Conservation (phyloP, 768 basidiomycete species). For the Lactifluus echinatus region DNA sequence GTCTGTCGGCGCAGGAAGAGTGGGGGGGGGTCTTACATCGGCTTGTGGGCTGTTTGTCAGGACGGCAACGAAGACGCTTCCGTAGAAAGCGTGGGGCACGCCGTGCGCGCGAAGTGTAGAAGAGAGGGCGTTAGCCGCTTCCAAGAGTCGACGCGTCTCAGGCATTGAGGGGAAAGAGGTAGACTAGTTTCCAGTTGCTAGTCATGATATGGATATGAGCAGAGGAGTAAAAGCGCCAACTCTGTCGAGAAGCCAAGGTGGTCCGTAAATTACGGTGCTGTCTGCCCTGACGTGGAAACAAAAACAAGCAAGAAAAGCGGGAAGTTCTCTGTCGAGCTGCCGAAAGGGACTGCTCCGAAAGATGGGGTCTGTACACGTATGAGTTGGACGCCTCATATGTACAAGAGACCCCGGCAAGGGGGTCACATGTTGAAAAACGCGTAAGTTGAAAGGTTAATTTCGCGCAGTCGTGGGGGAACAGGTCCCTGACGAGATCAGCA, state of each 20-base stretch:
- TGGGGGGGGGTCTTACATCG: conserved; percentile 42
- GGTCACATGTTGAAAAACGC: conserved; percentile 16
- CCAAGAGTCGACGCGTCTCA: conserved; percentile 65
- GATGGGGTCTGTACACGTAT: conserved; percentile 17
- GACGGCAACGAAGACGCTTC: conserved; percentile 60
- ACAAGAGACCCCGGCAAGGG: conserved; percentile 9
- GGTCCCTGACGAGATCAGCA: conserved; percentile 9
- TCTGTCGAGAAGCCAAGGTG: conserved; percentile 16
- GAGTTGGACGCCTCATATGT: not conserved
- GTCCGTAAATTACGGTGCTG: conserved; percentile 1
- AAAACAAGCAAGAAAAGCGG: not conserved
- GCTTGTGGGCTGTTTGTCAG: conserved; percentile 56
- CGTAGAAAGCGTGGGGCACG: conserved; percentile 78
- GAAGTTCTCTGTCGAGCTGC: conserved; percentile 11
- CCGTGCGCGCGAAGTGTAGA: conserved; percentile 43
- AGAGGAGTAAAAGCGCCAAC: conserved; percentile 16
- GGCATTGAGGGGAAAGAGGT: conserved; percentile 39
- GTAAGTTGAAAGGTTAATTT: conserved; percentile 14
- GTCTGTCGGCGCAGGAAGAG: conserved; percentile 1
- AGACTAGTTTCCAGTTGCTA: conserved; percentile 33
- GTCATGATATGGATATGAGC: conserved; percentile 41
- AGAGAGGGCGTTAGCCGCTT: conserved; percentile 72
- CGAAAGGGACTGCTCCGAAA: conserved; percentile 14
- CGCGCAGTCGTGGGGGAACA: not conserved
- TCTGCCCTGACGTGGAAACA: conserved; percentile 7